Evolutionary conservation across 1,284 basidiomycete species (phyloP), one percentile per base, ranked within the genome.

Genomic region (Malassezia nana): DNA sequence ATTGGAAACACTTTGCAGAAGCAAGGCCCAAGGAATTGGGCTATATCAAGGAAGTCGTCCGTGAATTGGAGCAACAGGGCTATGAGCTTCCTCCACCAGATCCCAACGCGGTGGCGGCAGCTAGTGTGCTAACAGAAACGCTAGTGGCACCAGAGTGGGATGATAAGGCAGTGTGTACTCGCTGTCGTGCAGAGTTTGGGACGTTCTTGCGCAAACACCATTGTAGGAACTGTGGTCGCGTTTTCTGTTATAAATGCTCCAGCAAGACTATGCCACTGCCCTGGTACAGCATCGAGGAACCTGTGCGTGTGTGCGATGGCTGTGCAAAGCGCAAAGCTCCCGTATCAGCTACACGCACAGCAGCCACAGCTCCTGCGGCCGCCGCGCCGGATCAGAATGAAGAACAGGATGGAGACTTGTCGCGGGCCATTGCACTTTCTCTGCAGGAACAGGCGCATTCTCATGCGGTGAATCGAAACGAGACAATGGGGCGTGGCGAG

Each of bases 161-260:
- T 40, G 92, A 98, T 73, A 89, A 89, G 1, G 87, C 92, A 29
- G 84, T 91, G 12, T 99, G 94, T 75, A 82, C 94, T 63, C 83
- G 90, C 22, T 99, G 94, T 75, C 82, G 94, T 18, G 84, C 86
- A 0, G 76, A 86, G 0, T 99, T 99, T 77, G 84, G 85, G 1
- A 92, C 95, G 67, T 95, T 91, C 35, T 96, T 95, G 72, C 83
- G 94, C 55, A 96, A 96, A 74, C 94, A 98, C 72, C 94, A 99
- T 74, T 99, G 94, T 75, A 83, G 94, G 7, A 96, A 96, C 75
- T 99, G 94, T 75, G 94, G 94, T 8, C 84, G 87, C 67, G 89
- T 98, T 16, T 98, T 95, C 70, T 91, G 95, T 76, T 89, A 92
- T 58, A 81, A 84, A 50, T 99, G 94, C 75, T 91, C 89, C 0